Evolutionary conservation across 2,329 filamentous ascomycete species (phyloP).

Genomic region (Fragosphaeria purpurea): DNA sequence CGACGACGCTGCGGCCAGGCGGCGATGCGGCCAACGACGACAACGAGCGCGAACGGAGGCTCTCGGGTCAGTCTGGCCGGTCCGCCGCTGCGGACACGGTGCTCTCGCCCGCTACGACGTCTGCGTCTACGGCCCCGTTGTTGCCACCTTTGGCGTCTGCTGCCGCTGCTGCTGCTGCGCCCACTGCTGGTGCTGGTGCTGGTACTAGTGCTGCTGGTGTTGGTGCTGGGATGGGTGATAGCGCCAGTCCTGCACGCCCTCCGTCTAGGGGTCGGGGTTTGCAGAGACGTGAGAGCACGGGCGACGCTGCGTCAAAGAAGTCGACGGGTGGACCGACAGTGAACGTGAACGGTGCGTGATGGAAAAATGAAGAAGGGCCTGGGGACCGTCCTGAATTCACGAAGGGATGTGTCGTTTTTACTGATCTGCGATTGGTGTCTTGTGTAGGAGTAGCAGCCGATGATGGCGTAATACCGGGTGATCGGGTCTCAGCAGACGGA

Average conservation of each 20-base stretch:
- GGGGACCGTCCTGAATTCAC: too few species aligned
- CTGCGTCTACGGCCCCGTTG: constrained; percentile 1
- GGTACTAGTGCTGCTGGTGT: too few species aligned
- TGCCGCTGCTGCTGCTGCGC: background rate
- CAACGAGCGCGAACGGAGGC: background rate
- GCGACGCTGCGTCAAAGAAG: background rate
- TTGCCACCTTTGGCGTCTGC: background rate
- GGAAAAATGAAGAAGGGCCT: background rate
- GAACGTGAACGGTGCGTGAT: background rate
- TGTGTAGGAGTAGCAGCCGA: background rate
- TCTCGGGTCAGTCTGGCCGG: background rate
- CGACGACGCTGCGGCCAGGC: background rate
- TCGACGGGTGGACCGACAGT: background rate
- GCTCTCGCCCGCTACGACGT: constrained; percentile 1
- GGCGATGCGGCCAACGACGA: background rate
- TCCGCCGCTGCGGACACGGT: background rate
- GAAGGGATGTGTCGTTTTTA: too few species aligned
- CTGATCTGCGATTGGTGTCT: too few species aligned
- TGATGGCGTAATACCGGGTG: too few species aligned
- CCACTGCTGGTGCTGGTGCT: background rate
- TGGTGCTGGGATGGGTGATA: too few species aligned
- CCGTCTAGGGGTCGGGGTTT: background rate
- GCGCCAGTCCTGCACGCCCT: background rate
- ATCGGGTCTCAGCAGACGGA: background rate
- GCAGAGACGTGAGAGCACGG: constrained; percentile 1